Evolutionary conservation across 768 basidiomycete species (phyloP).

Genomic region (Clavaria fumosa): DNA sequence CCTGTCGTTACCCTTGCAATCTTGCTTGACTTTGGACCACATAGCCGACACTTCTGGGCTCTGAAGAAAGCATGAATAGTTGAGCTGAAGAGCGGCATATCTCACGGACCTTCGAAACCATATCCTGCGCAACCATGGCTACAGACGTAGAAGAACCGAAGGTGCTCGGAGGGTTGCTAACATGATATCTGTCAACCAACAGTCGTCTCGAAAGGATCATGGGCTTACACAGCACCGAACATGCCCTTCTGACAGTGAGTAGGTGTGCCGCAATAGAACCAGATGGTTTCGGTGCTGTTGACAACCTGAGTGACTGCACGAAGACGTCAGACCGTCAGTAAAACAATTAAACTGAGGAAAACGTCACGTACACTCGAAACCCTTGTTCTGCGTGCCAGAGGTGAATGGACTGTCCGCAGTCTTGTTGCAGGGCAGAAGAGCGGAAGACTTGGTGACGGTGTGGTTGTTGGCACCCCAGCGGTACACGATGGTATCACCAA

Average conservation of each 20-base stretch:
- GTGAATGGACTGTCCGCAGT: slow-evolving; percentile 41
- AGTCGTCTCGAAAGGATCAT: background rate
- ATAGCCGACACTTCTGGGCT: slow-evolving; percentile 43
- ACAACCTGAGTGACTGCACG: slow-evolving; percentile 53
- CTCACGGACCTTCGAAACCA: slow-evolving; percentile 29
- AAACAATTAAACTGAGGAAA: background rate
- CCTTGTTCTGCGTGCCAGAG: slow-evolving; percentile 47
- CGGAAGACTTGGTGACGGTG: slow-evolving; percentile 70
- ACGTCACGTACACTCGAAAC: slow-evolving; percentile 41
- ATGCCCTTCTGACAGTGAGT: slow-evolving; percentile 70
- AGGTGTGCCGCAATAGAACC: slow-evolving; percentile 60
- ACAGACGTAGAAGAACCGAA: slow-evolving; percentile 32
- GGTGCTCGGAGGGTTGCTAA: slow-evolving; percentile 42
- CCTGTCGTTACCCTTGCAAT: slow-evolving; percentile 30
- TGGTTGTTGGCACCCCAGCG: slow-evolving; percentile 69
- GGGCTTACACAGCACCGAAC: slow-evolving; percentile 58
- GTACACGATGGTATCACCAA: slow-evolving; percentile 64
- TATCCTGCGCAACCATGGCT: slow-evolving; percentile 33
- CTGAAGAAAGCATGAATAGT: slow-evolving; percentile 15
- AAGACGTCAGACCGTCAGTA: slow-evolving; percentile 13
- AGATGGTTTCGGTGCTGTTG: slow-evolving; percentile 58
- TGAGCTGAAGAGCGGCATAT: background rate
- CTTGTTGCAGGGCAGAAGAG: slow-evolving; percentile 60
- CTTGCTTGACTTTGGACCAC: slow-evolving; percentile 31
- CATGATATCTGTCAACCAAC: slow-evolving; percentile 7